phyloP scores from a whole-genome alignment of 2,329 filamentous ascomycete species.

The Scedosporium boydii region DNA sequence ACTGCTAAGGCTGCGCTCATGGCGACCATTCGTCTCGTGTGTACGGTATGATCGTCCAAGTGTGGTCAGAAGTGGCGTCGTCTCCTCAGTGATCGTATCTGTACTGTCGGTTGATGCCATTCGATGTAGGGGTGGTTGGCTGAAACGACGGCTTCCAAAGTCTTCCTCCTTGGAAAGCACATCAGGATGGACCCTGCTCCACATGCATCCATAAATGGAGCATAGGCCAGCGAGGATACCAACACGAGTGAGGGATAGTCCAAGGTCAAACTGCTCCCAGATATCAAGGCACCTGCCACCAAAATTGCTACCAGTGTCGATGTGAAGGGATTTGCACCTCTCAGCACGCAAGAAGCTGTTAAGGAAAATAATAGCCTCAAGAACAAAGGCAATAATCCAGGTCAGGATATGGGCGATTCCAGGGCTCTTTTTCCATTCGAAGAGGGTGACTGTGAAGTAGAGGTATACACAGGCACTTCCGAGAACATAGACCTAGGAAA shows the following conservation, averaged over 20 bases:
- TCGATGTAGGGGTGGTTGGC: constrained; percentile 4
- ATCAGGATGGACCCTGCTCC: background rate
- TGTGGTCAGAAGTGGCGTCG: constrained; percentile 50
- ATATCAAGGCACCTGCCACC: constrained; percentile 21
- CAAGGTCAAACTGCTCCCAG: constrained; percentile 47
- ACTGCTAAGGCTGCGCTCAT: constrained; percentile 10
- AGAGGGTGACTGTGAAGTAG: constrained; percentile 74
- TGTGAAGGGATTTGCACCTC: background rate
- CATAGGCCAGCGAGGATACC: constrained; percentile 50
- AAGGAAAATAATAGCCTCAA: constrained; percentile 64
- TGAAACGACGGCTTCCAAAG: background rate
- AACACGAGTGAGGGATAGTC: constrained; percentile 59
- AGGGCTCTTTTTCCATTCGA: constrained; percentile 75
- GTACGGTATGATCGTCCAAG: constrained; percentile 26
- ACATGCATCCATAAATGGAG: background rate
- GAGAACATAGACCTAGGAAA: constrained; percentile 68
- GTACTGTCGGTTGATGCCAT: background rate
- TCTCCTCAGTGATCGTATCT: constrained; percentile 37
- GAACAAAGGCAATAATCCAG: constrained; percentile 64
- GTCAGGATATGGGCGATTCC: constrained; percentile 69
- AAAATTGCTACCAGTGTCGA: constrained; percentile 11
- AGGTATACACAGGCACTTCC: constrained; percentile 81
- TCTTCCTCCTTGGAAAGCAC: constrained; percentile 1
- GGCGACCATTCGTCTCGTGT: constrained; percentile 16
- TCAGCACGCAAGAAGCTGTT: constrained; percentile 43